Evolutionary conservation across 2,329 filamentous ascomycete species (phyloP), one percentile per base, ranked within the genome.

Genomic region (Monosporascus sp.): DNA sequence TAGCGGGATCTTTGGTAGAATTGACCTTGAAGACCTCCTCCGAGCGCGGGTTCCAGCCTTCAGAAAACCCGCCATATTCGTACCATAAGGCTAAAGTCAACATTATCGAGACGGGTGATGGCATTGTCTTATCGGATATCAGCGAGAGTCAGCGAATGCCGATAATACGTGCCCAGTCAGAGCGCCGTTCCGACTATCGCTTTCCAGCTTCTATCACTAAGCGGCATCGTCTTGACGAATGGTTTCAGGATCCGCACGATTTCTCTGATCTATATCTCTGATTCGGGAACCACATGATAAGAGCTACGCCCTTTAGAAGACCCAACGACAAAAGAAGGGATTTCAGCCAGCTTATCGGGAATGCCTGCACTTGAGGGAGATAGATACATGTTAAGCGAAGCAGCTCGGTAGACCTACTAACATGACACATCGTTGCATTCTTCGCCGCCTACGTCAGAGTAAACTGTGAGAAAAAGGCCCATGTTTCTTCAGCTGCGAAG

Each of bases 1-100:
- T 81, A 11, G 71, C 74, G 5, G 77, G 75, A 9, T 70, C 70
- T 6, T 65, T 82, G 2, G 66, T 75, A 6, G 77, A 82, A 57
- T 69, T 75, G 14, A 65, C 54, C 20, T 60, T 75, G 17, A 62
- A 65, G 39, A 60, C 59, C 20, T 22, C 46, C 35, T 18, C 18
- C 9, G 9, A 43, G 41, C 11, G 15, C 25, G n/a, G n/a, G 24
- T 47, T n/a, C 48, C 48, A 18, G 24, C 22, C 8, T n/a, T 24
- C 54, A 20, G 47, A 18, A 43, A 22, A 37, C 6, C 18, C 27
- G 1, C 43, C 55, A 1, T 63, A 63, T 47, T 6, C 45, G 15
- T 57, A 54, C 8, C 55, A 58, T 5, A 52, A 44, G 6, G 60
- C 51, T 6, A 55, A 48, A 15, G 54, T 60, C 17, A 57, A 61